phyloP scores from a whole-genome alignment of 2,329 filamentous ascomycete species.

The Leptoxyphium fumago region DNA sequence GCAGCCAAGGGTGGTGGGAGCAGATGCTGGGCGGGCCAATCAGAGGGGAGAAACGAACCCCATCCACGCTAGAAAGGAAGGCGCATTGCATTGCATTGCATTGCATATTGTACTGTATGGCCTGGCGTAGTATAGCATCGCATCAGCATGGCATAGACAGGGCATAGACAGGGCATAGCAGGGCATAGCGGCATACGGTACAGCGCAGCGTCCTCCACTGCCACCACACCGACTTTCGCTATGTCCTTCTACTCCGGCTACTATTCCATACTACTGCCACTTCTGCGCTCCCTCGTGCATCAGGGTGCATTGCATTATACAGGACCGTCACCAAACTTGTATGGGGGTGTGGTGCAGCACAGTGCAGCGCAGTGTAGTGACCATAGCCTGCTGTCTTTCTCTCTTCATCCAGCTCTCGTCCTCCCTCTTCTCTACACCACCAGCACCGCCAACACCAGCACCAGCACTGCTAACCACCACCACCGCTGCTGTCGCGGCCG shows the following conservation, averaged over 20 bases:
- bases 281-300: not conserved
- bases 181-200: no score
- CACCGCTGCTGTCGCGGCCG: no score
- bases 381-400: not conserved
- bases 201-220: not conserved
- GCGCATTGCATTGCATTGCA: not conserved
- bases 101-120: no score
- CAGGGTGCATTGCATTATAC: not conserved
- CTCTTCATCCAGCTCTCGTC: not conserved
- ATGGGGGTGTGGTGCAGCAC: not conserved
- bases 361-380: not conserved
- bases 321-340: not conserved
- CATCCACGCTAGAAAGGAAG: no score
- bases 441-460: no score
- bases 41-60: no score
- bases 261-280: not conserved
- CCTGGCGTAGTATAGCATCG: no score
- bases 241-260: not conserved
- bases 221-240: not conserved
- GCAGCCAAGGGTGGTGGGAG: no score
- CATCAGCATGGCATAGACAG: no score
- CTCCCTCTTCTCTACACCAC: not conserved
- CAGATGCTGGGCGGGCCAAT: no score
- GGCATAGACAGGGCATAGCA: no score
- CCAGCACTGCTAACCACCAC: no score